These are phyloP conservation scores for Vishniacozyma victoriae DNA, from an alignment of 768 basidiomycete genomes.

Conservation along the genomic window DNA sequence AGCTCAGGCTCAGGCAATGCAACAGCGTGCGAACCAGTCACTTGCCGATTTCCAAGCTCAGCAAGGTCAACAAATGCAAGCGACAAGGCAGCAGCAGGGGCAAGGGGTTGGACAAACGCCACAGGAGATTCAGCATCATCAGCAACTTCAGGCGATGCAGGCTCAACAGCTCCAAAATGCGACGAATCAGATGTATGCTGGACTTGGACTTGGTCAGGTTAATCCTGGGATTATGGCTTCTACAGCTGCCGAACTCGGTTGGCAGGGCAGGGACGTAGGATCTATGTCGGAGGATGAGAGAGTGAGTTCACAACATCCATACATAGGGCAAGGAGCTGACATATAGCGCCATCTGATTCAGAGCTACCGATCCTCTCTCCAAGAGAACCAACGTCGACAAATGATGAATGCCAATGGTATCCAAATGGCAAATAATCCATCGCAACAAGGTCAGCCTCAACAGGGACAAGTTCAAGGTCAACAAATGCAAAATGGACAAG, in stretches of 20 bases:
- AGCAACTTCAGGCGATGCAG: conserved; percentile 18
- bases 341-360: conserved; percentile 26
- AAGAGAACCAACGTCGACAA: conserved; percentile 27
- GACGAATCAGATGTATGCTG: conserved; percentile 31
- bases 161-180: conserved; percentile 16
- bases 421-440: neutral
- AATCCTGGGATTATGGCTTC: conserved; percentile 28
- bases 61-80: neutral
- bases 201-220: conserved; percentile 28
- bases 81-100: neutral
- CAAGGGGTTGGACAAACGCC: neutral
- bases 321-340: neutral
- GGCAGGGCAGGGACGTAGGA: conserved; percentile 28
- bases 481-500: neutral
- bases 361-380: conserved; percentile 17
- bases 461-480: conserved; percentile 1
- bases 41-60: too few relatives aligned
- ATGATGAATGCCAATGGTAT: conserved; percentile 22
- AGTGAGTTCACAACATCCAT: conserved; percentile 21
- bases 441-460: conserved; percentile 4
- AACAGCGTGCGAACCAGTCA: conserved; percentile 1
- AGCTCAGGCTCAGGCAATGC: conserved; percentile 16
- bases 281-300: conserved; percentile 28
- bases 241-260: conserved; percentile 24
- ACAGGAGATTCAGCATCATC: too few relatives aligned